Evolutionary conservation across 2,329 filamentous ascomycete genomes (phyloP).

Genomic region (Aureobasidium leucospermi): DNA sequence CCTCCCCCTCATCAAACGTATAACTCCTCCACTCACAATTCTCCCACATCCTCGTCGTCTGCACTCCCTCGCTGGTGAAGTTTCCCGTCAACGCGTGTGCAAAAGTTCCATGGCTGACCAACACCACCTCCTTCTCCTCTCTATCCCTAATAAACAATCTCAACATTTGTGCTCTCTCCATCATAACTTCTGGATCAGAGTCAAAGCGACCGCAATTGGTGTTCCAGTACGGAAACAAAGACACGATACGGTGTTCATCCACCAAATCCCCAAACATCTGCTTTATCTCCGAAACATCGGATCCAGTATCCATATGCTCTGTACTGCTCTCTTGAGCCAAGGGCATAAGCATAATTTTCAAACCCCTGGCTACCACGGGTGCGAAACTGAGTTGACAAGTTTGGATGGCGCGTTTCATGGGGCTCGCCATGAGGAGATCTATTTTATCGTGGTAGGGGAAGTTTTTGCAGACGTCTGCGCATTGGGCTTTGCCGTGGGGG

Average conservation of each 20-base stretch:
- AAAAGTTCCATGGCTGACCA: constrained; percentile 77
- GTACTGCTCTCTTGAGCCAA: constrained; percentile 71
- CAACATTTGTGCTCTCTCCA: constrained; percentile 53
- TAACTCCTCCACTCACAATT: constrained; percentile 26
- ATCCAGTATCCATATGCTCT: constrained; percentile 69
- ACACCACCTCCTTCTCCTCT: constrained; percentile 59
- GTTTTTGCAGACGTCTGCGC: constrained; percentile 49
- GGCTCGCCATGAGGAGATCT: constrained; percentile 61
- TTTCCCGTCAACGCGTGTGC: constrained; percentile 80
- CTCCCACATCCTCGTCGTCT: not conserved
- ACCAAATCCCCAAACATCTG: constrained; percentile 54
- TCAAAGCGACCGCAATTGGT: constrained; percentile 50
- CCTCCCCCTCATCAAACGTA: not conserved
- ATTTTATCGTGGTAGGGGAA: constrained; percentile 62
- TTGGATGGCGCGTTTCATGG: constrained; percentile 71
- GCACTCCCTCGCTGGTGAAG: constrained; percentile 48
- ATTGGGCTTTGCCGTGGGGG: constrained; percentile 65
- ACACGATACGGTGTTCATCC: constrained; percentile 58
- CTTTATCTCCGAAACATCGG: constrained; percentile 45
- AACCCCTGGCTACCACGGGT: constrained; percentile 42
- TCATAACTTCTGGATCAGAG: constrained; percentile 45
- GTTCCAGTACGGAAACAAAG: constrained; percentile 50
- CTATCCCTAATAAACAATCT: constrained; percentile 48
- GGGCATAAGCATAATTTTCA: constrained; percentile 59
- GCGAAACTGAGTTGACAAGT: constrained; percentile 67